phyloP scores from a whole-genome alignment of 2,329 filamentous ascomycete species.

The Penicillium sp. region DNA sequence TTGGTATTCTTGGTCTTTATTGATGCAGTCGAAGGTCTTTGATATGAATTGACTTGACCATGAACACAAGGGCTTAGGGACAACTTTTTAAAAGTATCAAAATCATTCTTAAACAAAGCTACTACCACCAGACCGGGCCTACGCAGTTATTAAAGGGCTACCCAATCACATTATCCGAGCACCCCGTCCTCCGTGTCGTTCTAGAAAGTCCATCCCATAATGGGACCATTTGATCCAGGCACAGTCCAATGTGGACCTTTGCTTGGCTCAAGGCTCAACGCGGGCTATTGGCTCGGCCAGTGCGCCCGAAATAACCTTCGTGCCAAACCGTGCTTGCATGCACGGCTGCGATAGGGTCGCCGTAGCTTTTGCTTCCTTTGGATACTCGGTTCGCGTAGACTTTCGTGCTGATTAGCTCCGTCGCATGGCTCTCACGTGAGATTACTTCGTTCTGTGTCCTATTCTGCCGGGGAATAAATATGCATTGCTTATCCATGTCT shows the following conservation, averaged over 20 bases:
- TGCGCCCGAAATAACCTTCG: conserved; percentile 7
- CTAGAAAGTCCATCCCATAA: background rate
- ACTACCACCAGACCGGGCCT: background rate
- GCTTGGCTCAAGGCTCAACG: background rate
- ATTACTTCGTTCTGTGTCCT: background rate
- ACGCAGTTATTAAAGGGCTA: background rate
- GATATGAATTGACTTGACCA: background rate
- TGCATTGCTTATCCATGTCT: background rate
- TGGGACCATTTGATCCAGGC: background rate
- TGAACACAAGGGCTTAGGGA: no score
- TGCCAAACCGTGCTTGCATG: conserved; percentile 9
- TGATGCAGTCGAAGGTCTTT: background rate
- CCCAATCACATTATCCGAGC: background rate
- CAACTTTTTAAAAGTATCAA: background rate
- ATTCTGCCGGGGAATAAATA: background rate
- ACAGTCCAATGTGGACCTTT: background rate
- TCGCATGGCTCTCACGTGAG: background rate
- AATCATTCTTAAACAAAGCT: background rate
- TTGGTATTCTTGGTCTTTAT: background rate
- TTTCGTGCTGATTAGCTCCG: background rate
- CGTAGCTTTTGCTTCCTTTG: background rate
- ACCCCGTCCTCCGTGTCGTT: background rate
- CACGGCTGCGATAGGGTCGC: conserved; percentile 10
- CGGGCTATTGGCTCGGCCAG: conserved; percentile 8
- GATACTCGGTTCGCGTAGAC: conserved; percentile 2